Base-by-base conservation (phyloP, 2,329 filamentous ascomycete genomes). In the Mariannaea sp. region DNA sequence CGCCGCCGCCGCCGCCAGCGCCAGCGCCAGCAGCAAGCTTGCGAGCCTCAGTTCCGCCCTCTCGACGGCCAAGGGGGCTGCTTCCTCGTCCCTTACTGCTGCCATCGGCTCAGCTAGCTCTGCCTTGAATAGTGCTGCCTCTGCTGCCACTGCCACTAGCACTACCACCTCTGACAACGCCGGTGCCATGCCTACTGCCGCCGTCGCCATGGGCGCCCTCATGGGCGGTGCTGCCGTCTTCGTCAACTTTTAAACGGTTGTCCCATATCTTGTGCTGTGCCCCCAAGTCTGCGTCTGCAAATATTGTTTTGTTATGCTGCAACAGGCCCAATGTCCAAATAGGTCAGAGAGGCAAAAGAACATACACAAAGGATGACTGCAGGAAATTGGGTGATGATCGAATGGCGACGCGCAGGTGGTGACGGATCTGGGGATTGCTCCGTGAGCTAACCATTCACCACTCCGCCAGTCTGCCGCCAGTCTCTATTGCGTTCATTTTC, bases 171-270 rank as follows among this genome's bases (percentile, higher is more conserved):
- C 41, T 8, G 26, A 16, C 7, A 16, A 32, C 4, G 14, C 30
- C 13, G 45, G 45, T n/a, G 27, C 45, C 13, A 41, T 48, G 26
- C 45, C 35, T 6, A 48, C 45, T 10, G 45, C 45, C 26, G 45
- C 45, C 16, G 24, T 48, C 12, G 45, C 45, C 26, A n/a, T 48
- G 16, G 45, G 45, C 12, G 45, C 45, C 16, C 36, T 48, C 13
- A 24, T 48, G 9, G 45, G 45, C 13, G 45, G 45, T 24, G 45
- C 45, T 14, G 45, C 36, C 6, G 24, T 48, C 26, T 16, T 48
- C 19, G 36, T 32, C 45, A 48, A 48, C 36, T 24, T 48, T 17
- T 48, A 48, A 48, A 48, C 13, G n/a, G n/a, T n/a, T n/a, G n/a
- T n/a, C n/a, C n/a, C n/a, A n/a, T 24, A 24, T 24, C 22, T 24